Evolutionary conservation across 495 filamentous ascomycete genomes (phyloP), one percentile per base, ranked within the genome.

Genomic region (Penicillium bovifimosum): DNA sequence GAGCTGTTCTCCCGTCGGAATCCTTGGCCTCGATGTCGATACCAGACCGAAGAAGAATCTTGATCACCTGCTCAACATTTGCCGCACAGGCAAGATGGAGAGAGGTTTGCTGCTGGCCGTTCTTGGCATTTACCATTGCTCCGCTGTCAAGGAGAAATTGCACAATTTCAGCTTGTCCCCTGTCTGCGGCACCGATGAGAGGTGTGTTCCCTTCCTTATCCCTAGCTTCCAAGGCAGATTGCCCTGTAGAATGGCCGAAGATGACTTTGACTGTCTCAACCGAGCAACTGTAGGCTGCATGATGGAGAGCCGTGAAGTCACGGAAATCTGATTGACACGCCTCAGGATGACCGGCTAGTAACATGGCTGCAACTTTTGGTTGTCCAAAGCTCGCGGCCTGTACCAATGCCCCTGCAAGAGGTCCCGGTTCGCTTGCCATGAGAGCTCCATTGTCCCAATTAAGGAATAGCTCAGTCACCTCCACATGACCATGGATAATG

Each of bases 251-350:
- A 27, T 35, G 31, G 7, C 17, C 31, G 0, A 47, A 9, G 14
- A 47, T 35, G 1, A 47, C 32, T 27, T 47, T 47, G 2, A 47
- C 44, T 1, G 44, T 47, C n/a, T 47, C 44, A n/a, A 47, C 31
- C 10, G 44, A 47, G 10, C 44, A 31, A 14, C 44, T 47, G 20
- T 35, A 47, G 11, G 44, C 44, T 26, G 44, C 44, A 35, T 47
- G 44, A 26, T 47, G 44, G 14, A 47, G 44, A 24, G 18, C 28
- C 8, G 44, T 47, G 3, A 6, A 35, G 1, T 35, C 33, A 18
- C 32, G 44, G 17, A 47, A 47, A 5, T 47, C 44, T 9, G 32
- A 26, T 0, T 11, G 4, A n/a, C 17, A 47, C 13, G 31, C 32
- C n/a, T 47, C 31, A 0, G 44, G 44, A n/a, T 47, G 44, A 5